Evolutionary conservation across 257 asterid genomes (phyloP).

Genomic region (Solanum sitiens): DNA sequence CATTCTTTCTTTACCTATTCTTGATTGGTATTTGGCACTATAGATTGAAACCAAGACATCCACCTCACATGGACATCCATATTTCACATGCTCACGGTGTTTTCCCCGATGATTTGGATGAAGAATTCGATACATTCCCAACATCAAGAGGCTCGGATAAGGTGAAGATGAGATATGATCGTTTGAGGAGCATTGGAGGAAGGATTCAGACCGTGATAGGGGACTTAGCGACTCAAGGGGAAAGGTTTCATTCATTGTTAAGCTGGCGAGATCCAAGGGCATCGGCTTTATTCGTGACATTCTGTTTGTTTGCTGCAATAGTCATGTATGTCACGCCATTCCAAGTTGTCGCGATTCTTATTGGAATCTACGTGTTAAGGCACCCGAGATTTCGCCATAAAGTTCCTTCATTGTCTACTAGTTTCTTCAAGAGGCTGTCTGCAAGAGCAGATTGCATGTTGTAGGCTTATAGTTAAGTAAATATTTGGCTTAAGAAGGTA

Average conservation of each 20-base stretch:
- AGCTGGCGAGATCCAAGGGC: conserved; percentile 87
- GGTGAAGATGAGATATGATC: conserved; percentile 65
- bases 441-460: conserved; percentile 70
- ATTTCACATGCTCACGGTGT: conserved; percentile 61
- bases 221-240: conserved; percentile 77
- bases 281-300: conserved; percentile 50
- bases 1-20: conserved; percentile 58
- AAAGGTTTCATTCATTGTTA: conserved; percentile 46
- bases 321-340: conserved; percentile 55
- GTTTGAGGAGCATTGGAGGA: conserved; percentile 70
- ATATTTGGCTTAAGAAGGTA: background rate
- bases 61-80: conserved; percentile 77
- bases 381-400: conserved; percentile 68
- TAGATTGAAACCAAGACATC: conserved; percentile 70
- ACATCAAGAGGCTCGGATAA: conserved; percentile 37
- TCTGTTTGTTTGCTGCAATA: conserved; percentile 51
- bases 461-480: background rate
- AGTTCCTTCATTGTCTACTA: conserved; percentile 34
- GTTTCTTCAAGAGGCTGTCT: conserved; percentile 81
- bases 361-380: conserved; percentile 45
- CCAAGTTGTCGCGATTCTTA: conserved; percentile 31
- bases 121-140: conserved; percentile 73
- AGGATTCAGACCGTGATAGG: conserved; percentile 69
- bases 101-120: conserved; percentile 55
- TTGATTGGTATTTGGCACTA: conserved; percentile 61